phyloP scores from a whole-genome alignment of 345 rosid species.

The Alliaria petiolata region DNA sequence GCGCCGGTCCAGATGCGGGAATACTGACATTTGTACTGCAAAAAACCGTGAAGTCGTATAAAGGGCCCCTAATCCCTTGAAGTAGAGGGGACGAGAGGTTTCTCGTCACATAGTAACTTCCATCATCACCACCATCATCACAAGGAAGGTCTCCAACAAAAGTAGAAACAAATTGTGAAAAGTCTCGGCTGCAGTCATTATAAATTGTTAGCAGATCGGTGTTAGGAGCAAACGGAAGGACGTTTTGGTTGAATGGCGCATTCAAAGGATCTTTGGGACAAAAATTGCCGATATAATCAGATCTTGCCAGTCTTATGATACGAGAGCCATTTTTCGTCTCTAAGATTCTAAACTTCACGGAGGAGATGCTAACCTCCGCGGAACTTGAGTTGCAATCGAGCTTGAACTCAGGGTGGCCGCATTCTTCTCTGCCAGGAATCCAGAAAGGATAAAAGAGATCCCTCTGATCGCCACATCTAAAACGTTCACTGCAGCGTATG shows the following conservation, averaged over 20 bases:
- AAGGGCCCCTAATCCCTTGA: fast-evolving
- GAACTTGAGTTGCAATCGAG: background rate
- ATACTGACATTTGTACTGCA: conserved; percentile 20
- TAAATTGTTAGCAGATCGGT: conserved; percentile 12
- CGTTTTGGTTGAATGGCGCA: background rate
- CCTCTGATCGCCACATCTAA: background rate
- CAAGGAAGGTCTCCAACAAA: background rate
- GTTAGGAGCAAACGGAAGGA: background rate
- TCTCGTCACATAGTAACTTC: background rate
- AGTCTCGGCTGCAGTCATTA: conserved; percentile 5
- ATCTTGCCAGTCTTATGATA: conserved; percentile 25
- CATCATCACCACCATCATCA: too few relatives aligned
- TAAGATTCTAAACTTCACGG: conserved; percentile 27
- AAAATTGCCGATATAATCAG: background rate
- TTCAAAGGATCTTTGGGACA: conserved; percentile 15
- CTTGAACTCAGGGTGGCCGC: conserved; percentile 37
- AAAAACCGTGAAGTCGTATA: background rate
- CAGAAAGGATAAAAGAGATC: conserved; percentile 36
- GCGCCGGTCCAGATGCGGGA: background rate
- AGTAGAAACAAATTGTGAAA: background rate
- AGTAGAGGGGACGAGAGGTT: background rate
- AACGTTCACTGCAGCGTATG: background rate
- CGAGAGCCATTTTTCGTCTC: background rate
- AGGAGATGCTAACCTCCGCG: conserved; percentile 22
- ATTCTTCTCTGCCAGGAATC: background rate